Evolutionary conservation across 495 filamentous ascomycete genomes (phyloP).

Genomic region (Penicillium antarcticum): DNA sequence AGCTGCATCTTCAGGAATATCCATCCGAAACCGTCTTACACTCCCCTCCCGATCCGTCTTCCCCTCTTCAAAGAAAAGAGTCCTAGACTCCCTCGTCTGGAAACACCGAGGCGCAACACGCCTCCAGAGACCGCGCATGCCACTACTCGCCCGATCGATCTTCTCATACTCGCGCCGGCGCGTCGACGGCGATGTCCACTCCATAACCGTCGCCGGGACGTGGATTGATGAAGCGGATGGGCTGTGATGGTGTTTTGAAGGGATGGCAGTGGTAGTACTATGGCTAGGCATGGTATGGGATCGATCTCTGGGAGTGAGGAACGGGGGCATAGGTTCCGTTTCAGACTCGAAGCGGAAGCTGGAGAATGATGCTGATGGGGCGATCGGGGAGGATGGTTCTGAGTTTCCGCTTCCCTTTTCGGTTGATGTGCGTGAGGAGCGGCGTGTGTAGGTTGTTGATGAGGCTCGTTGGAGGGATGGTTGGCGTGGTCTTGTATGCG

Average conservation of each 20-base stretch:
- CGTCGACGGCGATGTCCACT: conserved; percentile 48
- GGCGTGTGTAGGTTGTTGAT: conserved; percentile 10
- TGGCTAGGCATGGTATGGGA: conserved; percentile 17
- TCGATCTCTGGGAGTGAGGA: conserved; percentile 12
- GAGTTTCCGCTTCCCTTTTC: conserved; percentile 13
- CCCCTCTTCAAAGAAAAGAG: conserved; percentile 42
- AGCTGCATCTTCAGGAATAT: conserved; percentile 35
- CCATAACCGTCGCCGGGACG: conserved; percentile 43
- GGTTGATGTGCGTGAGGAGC: conserved; percentile 11
- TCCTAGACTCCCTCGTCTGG: conserved; percentile 25
- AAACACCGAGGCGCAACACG: conserved; percentile 43
- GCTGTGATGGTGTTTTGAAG: conserved; percentile 3
- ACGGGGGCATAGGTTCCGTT: conserved; percentile 7
- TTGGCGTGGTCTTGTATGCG: background rate
- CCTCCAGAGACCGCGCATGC: conserved; percentile 44
- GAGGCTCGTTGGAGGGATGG: background rate
- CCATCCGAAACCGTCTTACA: conserved; percentile 48
- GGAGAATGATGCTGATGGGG: conserved; percentile 7
- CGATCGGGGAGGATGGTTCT: conserved; percentile 20
- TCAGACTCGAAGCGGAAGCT: conserved; percentile 11
- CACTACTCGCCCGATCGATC: conserved; percentile 47
- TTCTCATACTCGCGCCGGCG: conserved; percentile 47
- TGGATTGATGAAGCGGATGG: conserved; percentile 26
- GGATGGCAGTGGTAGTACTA: background rate
- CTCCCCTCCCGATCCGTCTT: conserved; percentile 43